These are phyloP conservation scores for Starmerella riodocensis DNA, from an alignment of 805 yeast species.

Conservation along the genomic window DNA sequence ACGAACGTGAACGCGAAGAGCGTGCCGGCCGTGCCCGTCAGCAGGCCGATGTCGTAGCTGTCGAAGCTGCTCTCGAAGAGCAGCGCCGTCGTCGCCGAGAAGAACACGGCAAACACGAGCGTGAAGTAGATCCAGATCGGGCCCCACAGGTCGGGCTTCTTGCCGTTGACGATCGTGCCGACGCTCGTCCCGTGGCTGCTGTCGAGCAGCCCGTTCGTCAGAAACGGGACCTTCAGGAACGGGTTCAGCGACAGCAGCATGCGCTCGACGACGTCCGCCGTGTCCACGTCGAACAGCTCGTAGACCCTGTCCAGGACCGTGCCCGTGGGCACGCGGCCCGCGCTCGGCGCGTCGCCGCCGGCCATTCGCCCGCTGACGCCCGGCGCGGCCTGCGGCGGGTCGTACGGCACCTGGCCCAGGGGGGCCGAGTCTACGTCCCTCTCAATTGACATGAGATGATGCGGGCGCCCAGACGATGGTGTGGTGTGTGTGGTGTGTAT, in stretches of 20 bases:
- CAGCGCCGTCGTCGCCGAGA: constrained; percentile 58
- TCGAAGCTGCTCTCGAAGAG: constrained; percentile 45
- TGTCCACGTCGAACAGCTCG: constrained; percentile 46
- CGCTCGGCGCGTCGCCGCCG: not conserved
- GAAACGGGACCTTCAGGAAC: constrained; percentile 20
- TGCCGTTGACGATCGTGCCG: constrained; percentile 29
- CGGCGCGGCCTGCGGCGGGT: constrained; percentile 1
- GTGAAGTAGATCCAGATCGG: constrained; percentile 86
- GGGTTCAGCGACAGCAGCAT: constrained; percentile 49
- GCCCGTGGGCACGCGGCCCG: not conserved
- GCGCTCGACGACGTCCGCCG: constrained; percentile 45
- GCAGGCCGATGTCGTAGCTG: constrained; percentile 44
- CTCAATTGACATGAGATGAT: constrained; percentile 13
- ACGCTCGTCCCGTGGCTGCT: constrained; percentile 7
- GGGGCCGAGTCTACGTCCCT: constrained; percentile 3
- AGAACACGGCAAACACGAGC: constrained; percentile 57
- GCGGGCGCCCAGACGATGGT: no score
- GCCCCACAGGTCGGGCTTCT: constrained; percentile 64
- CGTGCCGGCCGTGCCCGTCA: constrained; percentile 55
- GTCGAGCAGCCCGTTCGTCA: constrained; percentile 21
- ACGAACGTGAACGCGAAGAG: constrained; percentile 65
- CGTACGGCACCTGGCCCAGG: constrained; percentile 10
- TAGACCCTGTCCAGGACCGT: constrained; percentile 7
- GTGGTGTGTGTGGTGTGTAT: not conserved
- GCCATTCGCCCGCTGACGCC: not conserved